phyloP scores from a whole-genome alignment of 2,329 filamentous ascomycete genomes.

The Colletotrichum sublineola region DNA sequence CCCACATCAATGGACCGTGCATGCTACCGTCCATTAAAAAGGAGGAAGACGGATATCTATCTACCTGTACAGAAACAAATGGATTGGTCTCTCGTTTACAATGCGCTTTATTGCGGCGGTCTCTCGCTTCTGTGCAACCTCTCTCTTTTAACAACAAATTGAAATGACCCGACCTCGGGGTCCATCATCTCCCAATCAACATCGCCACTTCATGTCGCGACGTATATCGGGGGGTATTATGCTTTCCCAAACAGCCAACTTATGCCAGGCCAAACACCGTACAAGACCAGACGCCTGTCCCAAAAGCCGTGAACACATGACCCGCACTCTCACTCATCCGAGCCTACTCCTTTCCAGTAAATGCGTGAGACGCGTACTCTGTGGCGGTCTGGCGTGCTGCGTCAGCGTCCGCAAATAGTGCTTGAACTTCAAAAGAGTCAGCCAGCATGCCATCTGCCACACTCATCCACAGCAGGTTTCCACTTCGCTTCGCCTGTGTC shows the following conservation, averaged over 20 bases:
- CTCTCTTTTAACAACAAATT: constrained; percentile 1
- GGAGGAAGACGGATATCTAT: not conserved
- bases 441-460: constrained; percentile 85
- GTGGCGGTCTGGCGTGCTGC: constrained; percentile 58
- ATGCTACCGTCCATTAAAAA: not conserved
- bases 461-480: constrained; percentile 82
- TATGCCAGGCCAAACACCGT: constrained; percentile 36
- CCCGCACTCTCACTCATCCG: constrained; percentile 9
- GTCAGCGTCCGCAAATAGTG: constrained; percentile 64
- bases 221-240: constrained; percentile 36
- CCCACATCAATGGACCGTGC: constrained; percentile 14
- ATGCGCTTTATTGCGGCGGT: not conserved
- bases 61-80: not conserved
- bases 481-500: constrained; percentile 76
- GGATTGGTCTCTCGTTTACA: not conserved
- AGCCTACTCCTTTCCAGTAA: constrained; percentile 49
- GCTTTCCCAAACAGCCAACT: constrained; percentile 38
- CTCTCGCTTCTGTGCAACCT: not conserved
- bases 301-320: constrained; percentile 35
- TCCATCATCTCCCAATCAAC: constrained; percentile 9
- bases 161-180: not conserved
- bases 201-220: constrained; percentile 20
- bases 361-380: constrained; percentile 58
- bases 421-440: constrained; percentile 80
- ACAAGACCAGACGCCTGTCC: constrained; percentile 39